These are phyloP conservation scores for Citropsis articulata DNA, from an alignment of 345 rosid genomes.

Conservation along the genomic window DNA sequence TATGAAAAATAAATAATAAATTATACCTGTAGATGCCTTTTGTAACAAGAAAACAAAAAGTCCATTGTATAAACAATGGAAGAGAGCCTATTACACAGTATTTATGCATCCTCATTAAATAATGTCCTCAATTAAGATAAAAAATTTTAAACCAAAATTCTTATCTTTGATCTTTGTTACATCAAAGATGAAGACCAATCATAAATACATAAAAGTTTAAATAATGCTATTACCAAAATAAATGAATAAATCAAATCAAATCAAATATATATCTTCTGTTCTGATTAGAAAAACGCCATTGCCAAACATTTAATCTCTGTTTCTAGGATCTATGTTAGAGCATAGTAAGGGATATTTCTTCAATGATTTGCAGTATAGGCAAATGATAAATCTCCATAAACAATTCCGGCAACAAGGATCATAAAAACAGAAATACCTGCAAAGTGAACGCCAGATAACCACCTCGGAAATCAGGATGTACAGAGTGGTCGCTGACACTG, in stretches of 20 bases:
- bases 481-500: constrained; percentile 68
- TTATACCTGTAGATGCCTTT: not conserved
- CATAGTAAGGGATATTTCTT: not conserved
- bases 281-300: too few relatives aligned
- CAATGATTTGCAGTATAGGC: not conserved
- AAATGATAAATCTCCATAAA: constrained; percentile 7
- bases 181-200: not conserved
- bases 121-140: not conserved
- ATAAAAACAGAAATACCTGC: constrained; percentile 48
- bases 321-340: not conserved
- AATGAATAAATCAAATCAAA: not conserved
- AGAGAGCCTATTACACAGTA: not conserved
- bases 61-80: not conserved
- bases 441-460: constrained; percentile 82
- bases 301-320: not conserved
- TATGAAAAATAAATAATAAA: not conserved
- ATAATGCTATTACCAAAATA: not conserved
- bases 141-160: not conserved
- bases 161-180: not conserved
- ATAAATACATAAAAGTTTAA: not conserved
- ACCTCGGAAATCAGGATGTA: constrained; percentile 58
- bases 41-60: not conserved
- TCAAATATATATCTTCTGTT: not conserved
- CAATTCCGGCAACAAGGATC: not conserved
- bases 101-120: not conserved